Conservation (phyloP, 2,329 filamentous ascomycete species). For the Thelonectria olida region DNA sequence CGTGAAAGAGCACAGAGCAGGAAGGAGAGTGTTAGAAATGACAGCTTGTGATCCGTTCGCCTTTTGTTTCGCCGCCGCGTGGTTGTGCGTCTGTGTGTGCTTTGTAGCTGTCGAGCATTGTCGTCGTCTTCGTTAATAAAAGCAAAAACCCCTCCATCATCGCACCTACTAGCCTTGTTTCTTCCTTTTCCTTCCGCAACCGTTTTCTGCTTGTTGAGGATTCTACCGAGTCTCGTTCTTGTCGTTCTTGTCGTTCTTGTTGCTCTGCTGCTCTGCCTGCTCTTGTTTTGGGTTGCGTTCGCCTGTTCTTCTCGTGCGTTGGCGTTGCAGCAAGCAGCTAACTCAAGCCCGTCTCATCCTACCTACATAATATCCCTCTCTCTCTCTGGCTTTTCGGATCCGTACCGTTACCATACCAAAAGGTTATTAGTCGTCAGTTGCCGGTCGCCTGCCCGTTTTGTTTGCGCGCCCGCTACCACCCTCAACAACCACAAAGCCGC, state of each 20-base stretch:
- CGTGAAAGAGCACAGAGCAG: not conserved
- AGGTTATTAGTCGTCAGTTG: not conserved
- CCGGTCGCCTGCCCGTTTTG: not conserved
- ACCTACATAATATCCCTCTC: not conserved
- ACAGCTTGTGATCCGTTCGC: slow-evolving; percentile 17
- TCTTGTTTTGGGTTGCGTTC: slow-evolving; percentile 1
- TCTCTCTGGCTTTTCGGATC: not conserved
- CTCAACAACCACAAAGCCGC: not conserved
- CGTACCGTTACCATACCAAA: not conserved
- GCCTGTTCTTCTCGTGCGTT: not conserved
- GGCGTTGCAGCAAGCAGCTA: slow-evolving; percentile 19
- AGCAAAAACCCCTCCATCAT: slow-evolving; percentile 18
- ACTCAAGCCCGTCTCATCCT: not conserved
- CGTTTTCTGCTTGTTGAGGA: not conserved
- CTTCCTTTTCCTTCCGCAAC: not conserved
- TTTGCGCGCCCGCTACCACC: not conserved
- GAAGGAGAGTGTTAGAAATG: slow-evolving; percentile 7
- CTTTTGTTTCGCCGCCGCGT: slow-evolving; percentile 1
- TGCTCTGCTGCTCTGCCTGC: not conserved
- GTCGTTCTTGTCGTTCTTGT: not conserved
- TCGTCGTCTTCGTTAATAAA: slow-evolving; percentile 15
- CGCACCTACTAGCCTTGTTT: not conserved
- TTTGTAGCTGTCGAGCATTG: slow-evolving; percentile 11
- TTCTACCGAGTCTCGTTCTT: not conserved
- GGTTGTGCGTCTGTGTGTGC: slow-evolving; percentile 1